Base-by-base conservation (phyloP, 352 stramenopile genomes). In the Blastocystis sp. region DNA sequence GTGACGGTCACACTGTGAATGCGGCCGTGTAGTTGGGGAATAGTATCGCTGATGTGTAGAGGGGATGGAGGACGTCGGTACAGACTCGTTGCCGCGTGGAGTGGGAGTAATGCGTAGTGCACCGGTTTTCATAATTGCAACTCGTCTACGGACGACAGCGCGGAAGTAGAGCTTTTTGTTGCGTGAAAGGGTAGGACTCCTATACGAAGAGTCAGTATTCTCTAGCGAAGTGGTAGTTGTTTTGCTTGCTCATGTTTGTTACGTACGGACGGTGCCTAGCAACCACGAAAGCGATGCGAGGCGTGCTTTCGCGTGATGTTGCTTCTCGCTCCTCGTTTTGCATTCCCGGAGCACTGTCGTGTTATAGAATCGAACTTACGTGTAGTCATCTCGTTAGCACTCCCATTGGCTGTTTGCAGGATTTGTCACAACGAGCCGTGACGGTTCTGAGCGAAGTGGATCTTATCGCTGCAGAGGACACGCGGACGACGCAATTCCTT, bases 331-430 rank as follows among this genome's bases (percentile, higher is more conserved):
- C n/a, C n/a, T 33, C 24, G 39, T 6, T 2, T 62, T 26, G 21
- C 6, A 2, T 31, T 62, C 35, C 35, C 1, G 69, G 69, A 63
- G 33, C 39, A 41, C 69, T 80, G 69, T 80, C 62, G 39, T n/a
- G n/a, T n/a, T n/a, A n/a, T n/a, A n/a, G n/a, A n/a, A n/a, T n/a
- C n/a, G n/a, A n/a, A n/a, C n/a, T 80, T 31, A 26, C 21, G 10
- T 3, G 2, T 62, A 80, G 69, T 24, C 69, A 80, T 29, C 69
- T 80, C n/a, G 69, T 80, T 4, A 80, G 69, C 50, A 80, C 69
- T 24, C 69, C 69, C 3, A 80, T 80, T 33, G 69, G 69, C 21
- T 80, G 69, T 33, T 21, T 80, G 16, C 24, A 63, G 16, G 69
- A 80, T 33, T n/a, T 80, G n/a, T 63, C 39, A 2, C 6, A 45